Evolutionary conservation across 208 protist genomes (phyloP).

Genomic region (Acanthamoeba castellanii): DNA sequence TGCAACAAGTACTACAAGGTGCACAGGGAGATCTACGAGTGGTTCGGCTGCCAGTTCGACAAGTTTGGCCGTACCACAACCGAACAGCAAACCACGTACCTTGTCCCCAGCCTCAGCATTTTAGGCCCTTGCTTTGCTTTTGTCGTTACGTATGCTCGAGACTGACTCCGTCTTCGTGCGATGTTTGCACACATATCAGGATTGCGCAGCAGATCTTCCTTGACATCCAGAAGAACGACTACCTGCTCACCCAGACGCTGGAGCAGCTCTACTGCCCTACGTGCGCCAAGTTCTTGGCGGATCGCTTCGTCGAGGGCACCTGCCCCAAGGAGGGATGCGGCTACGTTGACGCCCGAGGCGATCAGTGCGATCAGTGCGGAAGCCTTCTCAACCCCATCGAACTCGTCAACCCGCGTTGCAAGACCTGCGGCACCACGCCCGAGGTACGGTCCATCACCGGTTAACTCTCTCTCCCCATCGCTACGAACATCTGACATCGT

Average conservation of each 20-base stretch:
- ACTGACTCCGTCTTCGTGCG: too few species aligned
- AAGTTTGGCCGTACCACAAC: conserved; percentile 92
- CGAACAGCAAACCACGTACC: conserved; percentile 85
- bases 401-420: conserved; percentile 87
- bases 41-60: conserved; percentile 93
- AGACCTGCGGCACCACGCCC: conserved; percentile 78
- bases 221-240: conserved; percentile 82
- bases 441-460: conserved; percentile 22
- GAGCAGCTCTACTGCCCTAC: conserved; percentile 88
- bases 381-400: conserved; percentile 88
- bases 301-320: conserved; percentile 90
- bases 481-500: neutral
- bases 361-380: conserved; percentile 92
- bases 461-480: neutral
- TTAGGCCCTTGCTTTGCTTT: too few species aligned
- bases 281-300: conserved; percentile 88
- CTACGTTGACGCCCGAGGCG: conserved; percentile 90
- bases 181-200: neutral
- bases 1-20: conserved; percentile 91
- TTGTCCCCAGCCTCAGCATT: neutral
- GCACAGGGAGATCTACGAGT: conserved; percentile 91
- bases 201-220: conserved; percentile 92
- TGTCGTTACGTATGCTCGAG: too few species aligned
- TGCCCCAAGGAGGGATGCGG: conserved; percentile 86
- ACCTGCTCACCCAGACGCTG: conserved; percentile 80